Percentiles rank a stretch among this genome's conserved stretches.
Evolutionary conservation across 192 early-diverging fungal species (phyloP).

Genomic region (Pilobolus umbonatus): DNA sequence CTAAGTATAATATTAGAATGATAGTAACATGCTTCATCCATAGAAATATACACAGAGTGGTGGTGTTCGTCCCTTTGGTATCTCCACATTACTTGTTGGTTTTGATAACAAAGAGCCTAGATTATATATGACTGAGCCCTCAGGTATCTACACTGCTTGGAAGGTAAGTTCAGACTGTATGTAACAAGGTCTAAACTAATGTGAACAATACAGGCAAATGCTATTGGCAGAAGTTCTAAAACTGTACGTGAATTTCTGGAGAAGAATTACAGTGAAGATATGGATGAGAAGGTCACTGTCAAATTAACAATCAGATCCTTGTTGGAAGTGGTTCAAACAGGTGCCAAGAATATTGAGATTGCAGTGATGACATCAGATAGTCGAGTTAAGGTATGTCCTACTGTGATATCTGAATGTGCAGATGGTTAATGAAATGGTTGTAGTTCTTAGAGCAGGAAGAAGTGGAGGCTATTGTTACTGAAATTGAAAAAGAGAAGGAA

Average conservation of each 20-base stretch:
- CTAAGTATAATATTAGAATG: not conserved
- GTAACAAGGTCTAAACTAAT: not conserved
- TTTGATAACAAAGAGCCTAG: slow-evolving; percentile 84
- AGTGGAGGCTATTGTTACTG: slow-evolving; percentile 67
- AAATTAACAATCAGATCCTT: slow-evolving; percentile 90
- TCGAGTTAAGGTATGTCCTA: slow-evolving; percentile 52
- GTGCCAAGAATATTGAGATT: slow-evolving; percentile 99
- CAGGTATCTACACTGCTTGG: slow-evolving; percentile 98
- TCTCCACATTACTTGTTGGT: slow-evolving; percentile 94
- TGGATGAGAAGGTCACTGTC: slow-evolving; percentile 73
- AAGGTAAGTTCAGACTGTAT: slow-evolving; percentile 61
- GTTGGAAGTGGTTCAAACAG: slow-evolving; percentile 98
- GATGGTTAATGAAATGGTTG: not conserved
- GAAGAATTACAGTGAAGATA: slow-evolving; percentile 91
- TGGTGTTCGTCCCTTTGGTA: slow-evolving; percentile 97
- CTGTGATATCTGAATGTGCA: not conserved
- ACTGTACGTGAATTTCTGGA: slow-evolving; percentile 98
- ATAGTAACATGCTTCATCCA: not conserved
- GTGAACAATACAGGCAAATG: slow-evolving; percentile 62
- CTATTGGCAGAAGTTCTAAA: slow-evolving; percentile 95
- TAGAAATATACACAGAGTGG: slow-evolving; percentile 98
- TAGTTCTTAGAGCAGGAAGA: slow-evolving; percentile 66
- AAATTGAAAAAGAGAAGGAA: slow-evolving; percentile 88
- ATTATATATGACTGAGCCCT: slow-evolving; percentile 97
- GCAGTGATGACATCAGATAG: slow-evolving; percentile 82